Evolutionary conservation across 1,284 basidiomycete genomes (phyloP).

Genomic region (Ustilago tritici): DNA sequence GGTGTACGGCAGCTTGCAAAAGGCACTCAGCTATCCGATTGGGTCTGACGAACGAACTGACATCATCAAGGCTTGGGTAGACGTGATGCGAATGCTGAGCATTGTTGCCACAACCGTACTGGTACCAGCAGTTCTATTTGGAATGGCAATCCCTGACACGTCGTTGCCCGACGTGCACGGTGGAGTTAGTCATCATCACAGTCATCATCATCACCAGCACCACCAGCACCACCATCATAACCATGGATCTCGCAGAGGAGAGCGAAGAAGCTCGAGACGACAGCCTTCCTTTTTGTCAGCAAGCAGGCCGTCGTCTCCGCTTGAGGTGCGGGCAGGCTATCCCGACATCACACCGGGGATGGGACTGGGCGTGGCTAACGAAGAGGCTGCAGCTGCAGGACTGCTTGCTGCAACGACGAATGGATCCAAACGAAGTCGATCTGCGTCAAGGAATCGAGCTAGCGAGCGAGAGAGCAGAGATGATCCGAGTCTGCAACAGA

Average conservation of each 20-base stretch:
- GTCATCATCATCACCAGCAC: constrained; percentile 25
- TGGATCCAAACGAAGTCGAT: constrained; percentile 35
- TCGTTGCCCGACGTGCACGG: constrained; percentile 52
- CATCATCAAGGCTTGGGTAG: constrained; percentile 68
- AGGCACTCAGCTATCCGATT: constrained; percentile 66
- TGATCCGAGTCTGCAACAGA: constrained; percentile 22
- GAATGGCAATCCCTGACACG: constrained; percentile 59
- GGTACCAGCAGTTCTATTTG: constrained; percentile 61
- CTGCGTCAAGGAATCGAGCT: constrained; percentile 25
- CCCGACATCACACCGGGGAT: constrained; percentile 29
- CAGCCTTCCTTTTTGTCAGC: constrained; percentile 37
- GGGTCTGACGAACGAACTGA: constrained; percentile 61
- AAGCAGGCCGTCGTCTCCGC: constrained; percentile 35
- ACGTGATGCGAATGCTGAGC: constrained; percentile 65
- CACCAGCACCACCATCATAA: constrained; percentile 18
- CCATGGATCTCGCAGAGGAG: constrained; percentile 31
- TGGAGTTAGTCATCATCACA: constrained; percentile 18
- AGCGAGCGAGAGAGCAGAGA: constrained; percentile 22
- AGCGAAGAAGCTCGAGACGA: constrained; percentile 25
- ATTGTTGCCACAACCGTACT: constrained; percentile 59
- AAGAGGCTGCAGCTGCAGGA: constrained; percentile 15
- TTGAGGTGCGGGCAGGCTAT: constrained; percentile 36
- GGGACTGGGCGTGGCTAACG: constrained; percentile 21
- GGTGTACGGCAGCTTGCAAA: constrained; percentile 66
- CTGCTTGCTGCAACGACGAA: constrained; percentile 11